Base-by-base conservation (phyloP, 768 basidiomycete genomes). In the Calocybe gangraenosa region DNA sequence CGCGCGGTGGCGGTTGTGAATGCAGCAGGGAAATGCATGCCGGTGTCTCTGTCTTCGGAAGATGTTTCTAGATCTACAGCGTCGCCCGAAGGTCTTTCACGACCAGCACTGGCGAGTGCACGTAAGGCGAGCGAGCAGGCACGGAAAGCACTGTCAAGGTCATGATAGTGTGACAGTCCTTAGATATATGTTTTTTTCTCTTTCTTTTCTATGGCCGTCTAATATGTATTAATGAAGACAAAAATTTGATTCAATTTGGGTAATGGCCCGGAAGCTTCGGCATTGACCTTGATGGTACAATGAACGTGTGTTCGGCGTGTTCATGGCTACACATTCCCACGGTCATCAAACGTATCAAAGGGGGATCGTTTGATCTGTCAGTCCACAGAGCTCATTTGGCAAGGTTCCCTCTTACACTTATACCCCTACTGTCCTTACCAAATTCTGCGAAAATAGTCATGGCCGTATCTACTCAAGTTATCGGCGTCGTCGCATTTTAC, bases 1-100 rank as follows among this genome's bases (percentile, higher is more conserved):
- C 65, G 85, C 14, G 80, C 73, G 2, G 72, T 84, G 11, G 85
- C 85, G 3, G 78, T 77, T 17, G 76, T 74, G 2, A 84, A 76
- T 53, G 70, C 68, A 17, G 75, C 67, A 0, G 63, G 64, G 1
- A 57, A 60, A 31, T 55, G 68, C 17, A 53, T 56, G 3, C 53
- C 54, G 3, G 55, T 49, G 31, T 46, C 34, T 15, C 43, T 44
- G 17, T 50, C 28, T 3, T 39, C 48, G 9, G 53, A 55, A 3
- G 53, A 46, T 51, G 40, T 45, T 3, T 32, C 42, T n/a, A n/a
- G n/a, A n/a, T n/a, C n/a, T 2, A 19, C 46, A 20, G 46, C 43
- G n/a, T 48, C 46, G 17, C 23, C 42, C 17, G 30, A 31, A 5
- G 11, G 44, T 50, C n/a, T n/a, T 48, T 56, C 65, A 13, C 64